Conservation (phyloP, 2,329 filamentous ascomycete species). For the Ophiostoma himal-ulmi region DNA sequence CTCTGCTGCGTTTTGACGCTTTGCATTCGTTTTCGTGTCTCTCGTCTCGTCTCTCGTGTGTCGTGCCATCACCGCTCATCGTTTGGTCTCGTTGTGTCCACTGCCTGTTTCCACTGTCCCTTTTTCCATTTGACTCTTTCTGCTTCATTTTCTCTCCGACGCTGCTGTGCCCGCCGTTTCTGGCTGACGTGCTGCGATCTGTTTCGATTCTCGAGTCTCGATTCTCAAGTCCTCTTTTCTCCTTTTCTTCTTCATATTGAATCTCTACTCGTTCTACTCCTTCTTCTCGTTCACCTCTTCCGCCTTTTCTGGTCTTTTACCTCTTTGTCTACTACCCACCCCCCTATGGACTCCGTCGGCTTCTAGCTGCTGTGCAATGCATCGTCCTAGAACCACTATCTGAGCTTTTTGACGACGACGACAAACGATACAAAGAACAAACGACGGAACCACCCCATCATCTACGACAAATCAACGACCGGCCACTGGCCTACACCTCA, state of each 20-base stretch:
- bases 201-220: not conserved
- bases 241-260: not conserved
- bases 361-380: slow-evolving; percentile 12
- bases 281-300: not conserved
- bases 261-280: not conserved
- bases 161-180: not conserved
- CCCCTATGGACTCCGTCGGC: not conserved
- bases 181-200: slow-evolving; percentile 15
- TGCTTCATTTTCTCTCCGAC: slow-evolving; percentile 9
- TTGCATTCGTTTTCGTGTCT: not conserved
- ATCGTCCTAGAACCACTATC: not conserved
- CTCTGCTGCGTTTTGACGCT: not conserved
- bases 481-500: not conserved
- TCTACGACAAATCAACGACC: not conserved
- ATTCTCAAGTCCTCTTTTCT: not conserved
- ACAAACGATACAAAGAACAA: not conserved
- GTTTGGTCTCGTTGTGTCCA: not conserved
- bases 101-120: not conserved
- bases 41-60: not conserved
- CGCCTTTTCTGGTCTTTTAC: not conserved
- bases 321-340: not conserved
- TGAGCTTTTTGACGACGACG: not conserved
- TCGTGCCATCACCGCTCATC: not conserved
- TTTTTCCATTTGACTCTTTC: not conserved
- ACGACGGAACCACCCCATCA: not conserved